Evolutionary conservation across 768 basidiomycete genomes (phyloP), one percentile per base, ranked within the genome.

Genomic region (Leccinum pellstonianum): DNA sequence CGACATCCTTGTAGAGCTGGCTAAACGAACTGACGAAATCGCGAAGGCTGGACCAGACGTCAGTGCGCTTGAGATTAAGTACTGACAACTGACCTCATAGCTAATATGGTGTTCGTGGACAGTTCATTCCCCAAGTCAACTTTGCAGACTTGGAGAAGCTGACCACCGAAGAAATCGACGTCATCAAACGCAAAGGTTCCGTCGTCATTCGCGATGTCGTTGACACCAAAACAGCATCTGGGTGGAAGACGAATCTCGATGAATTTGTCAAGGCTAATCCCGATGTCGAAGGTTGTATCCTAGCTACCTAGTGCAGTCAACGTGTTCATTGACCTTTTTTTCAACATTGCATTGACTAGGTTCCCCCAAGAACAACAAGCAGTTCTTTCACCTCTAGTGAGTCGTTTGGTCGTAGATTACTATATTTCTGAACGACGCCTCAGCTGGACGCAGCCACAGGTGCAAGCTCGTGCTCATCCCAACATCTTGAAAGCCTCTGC

Each of bases 351-450:
- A 38, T 57, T 2, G 31, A 10, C 17, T 48, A 87, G 85, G 86
- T n/a, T 55, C 78, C 33, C 86, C 87, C 0, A 77, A 61, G 5
- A 63, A 79, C 17, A 74, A 90, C 64, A 88, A 86, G 54, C 88
- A 90, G 64, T 88, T 91, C 73, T 89, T 86, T 72, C 75, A 84
- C 66, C 81, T 90, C 55, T 90, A 89, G 88, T 87, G 64, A 55
- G 83, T 77, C 5, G 2, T 8, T 54, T 48, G 38, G 14, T 11
- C 0, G 17, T 43, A 5, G 43, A 12, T 31, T 19, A 35, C 54
- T 10, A 46, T 56, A 31, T 31, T 56, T 21, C 43, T 38, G 19
- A 56, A 29, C 14, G 3, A 8, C 3, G 6, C 27, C 60, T 25
- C 38, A 81, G 80, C 69, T 82, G 80, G 80, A 77, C 80, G 9